Base-by-base conservation (phyloP, 805 yeast species). In the Ogataea paraovalis region DNA sequence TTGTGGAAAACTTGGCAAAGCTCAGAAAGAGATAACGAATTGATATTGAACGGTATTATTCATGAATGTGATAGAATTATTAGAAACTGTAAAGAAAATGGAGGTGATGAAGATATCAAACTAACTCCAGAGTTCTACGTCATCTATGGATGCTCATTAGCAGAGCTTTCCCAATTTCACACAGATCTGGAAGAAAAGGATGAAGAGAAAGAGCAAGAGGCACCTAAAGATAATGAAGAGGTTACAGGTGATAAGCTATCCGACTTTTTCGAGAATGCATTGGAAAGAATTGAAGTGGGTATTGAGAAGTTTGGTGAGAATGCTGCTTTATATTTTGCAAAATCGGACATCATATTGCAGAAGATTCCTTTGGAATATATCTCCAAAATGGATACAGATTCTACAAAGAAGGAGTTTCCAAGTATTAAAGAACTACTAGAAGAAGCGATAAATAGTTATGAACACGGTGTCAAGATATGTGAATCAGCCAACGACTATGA, bases 21-120 rank as follows among this genome's bases (percentile, higher is more conserved):
- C 4, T 72, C 85, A 2, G 80, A 76, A 3, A 77, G 78, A 47
- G 85, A 83, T 20, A 79, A 77, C 53, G 87, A 83, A 59, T 67
- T 82, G 50, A 75, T 86, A 32, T 62, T 86, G 48, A 86, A 90
- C 58, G 97, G 97, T 21, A 75, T 91, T 4, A 77, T 92, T n/a
- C 96, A 91, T 58, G 97, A 92, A 62, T 86, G 96, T 69, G 97
- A 92, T 59, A 69, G 95, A 43, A 63, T 89, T 30, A 71, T 90
- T 53, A 73, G 91, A 61, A 73, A 74, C 47, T 53, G 69, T 22
- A 55, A 59, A 32, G 52, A 64, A 3, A 58, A 64, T 40, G 61
- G 60, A 34, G 51, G 58, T 41, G 60, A 67, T 4, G 68, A 70
- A 7, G 58, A 59, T 20, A 43, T 55, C 33, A 34, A 41, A 44